Percentiles rank a stretch among this genome's conserved stretches.
These are phyloP conservation scores for Abrus precatorius DNA, from an alignment of 306 rosid genomes.

Conservation along the genomic window DNA sequence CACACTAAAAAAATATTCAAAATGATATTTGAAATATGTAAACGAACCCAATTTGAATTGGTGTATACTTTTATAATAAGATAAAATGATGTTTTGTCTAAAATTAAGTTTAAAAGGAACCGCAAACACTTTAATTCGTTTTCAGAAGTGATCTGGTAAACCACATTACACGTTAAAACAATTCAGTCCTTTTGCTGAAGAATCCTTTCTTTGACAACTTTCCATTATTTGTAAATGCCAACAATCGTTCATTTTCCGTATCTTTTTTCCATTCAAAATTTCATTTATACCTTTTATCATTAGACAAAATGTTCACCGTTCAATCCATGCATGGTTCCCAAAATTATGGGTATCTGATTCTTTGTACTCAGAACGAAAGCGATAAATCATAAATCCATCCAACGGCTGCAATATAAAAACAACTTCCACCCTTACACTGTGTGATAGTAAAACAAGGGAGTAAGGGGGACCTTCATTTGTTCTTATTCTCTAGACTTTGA, in stretches of 20 bases:
- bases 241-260: slow-evolving; percentile 27
- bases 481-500: slow-evolving; percentile 25
- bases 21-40: too few species aligned
- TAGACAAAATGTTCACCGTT: slow-evolving; percentile 42
- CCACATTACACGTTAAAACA: slow-evolving; percentile 16
- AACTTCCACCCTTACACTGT: slow-evolving; percentile 8
- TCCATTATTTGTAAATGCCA: slow-evolving; percentile 25
- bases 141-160: slow-evolving; percentile 5
- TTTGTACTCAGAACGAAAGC: slow-evolving; percentile 32
- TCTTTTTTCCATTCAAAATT: slow-evolving; percentile 14
- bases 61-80: neutral
- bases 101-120: neutral
- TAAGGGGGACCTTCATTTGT: slow-evolving; percentile 13
- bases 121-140: neutral
- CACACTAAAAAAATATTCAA: too few species aligned
- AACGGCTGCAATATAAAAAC: slow-evolving; percentile 38
- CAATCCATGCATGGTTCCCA: slow-evolving; percentile 32
- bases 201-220: slow-evolving; percentile 40
- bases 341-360: slow-evolving; percentile 44
- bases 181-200: slow-evolving; percentile 27
- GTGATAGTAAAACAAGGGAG: slow-evolving; percentile 29
- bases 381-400: slow-evolving; percentile 4
- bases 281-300: slow-evolving; percentile 34
- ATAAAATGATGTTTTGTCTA: neutral
- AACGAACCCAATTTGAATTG: too few species aligned